Base-by-base conservation (phyloP, 768 basidiomycete species). In the Leccinellum rugosiceps region DNA sequence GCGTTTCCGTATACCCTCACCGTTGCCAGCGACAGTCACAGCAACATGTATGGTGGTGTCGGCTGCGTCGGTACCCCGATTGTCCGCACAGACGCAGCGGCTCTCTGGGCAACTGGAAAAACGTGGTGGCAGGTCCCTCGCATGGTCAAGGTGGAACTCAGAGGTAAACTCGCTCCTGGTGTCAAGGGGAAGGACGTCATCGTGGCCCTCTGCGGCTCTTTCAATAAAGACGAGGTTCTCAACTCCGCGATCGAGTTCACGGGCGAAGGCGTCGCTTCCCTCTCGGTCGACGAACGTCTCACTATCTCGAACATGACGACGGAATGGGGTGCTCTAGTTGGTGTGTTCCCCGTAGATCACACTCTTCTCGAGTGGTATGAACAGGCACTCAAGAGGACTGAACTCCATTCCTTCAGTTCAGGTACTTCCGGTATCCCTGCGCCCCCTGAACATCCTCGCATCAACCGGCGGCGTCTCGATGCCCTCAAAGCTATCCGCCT, bases 241-340 rank as follows among this genome's bases (percentile, higher is more conserved):
- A 99, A 99, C 66, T 90, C 90, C 26, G 97, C 95, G 2, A 87
- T 99, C 71, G 97, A 99, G 72, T 99, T 99, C 71, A 86, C 87
- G 0, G 97, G 97, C 11, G 87, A 91, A 32, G 97, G 97, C 25
- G 80, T 98, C 10, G 68, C 82, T 17, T 79, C 84, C 17, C 78
- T 99, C 50, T 74, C 83, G 4, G 82, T 99, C 54, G 96, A 99
- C 68, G 95, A 98, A 64, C 84, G 97, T 43, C 80, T 99, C 47
- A 95, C 96, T 0, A 98, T 98, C 63, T 80, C 94, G n/a, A 98
- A 99, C 73, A 99, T 98, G 97, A 98, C 97, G 6, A 98, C 97
- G 30, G 97, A 99, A 73, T 99, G 97, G 97, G 97, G 97, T 45
- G 97, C 97, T 3, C 82, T 99, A 2, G 94, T 85, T 8, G 97